Base-by-base conservation (phyloP, 1,284 basidiomycete species). In the Cutaneotrichosporon spelunceum region DNA sequence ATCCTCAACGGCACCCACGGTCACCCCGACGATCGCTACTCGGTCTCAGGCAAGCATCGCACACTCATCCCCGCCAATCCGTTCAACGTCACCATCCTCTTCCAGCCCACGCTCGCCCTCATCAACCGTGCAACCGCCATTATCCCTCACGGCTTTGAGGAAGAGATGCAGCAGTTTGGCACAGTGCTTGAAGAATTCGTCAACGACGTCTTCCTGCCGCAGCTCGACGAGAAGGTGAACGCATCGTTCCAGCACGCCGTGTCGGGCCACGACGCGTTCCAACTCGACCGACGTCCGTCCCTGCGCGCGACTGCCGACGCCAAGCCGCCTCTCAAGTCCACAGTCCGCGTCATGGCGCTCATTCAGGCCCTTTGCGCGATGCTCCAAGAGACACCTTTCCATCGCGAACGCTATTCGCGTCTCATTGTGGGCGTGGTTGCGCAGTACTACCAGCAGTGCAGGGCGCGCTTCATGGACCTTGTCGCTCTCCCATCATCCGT, bases 401-500 rank as follows among this genome's bases (percentile, higher is more conserved):
- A 98, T 71, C 85, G 88, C 62, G 95, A 98, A 75, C 93, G 88
- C 74, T 94, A 97, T 77, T 88, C 91, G 30, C 86, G 92, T n/a
- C 82, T 99, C 42, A 93, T 99, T 64, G 84, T 99, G 26, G 88
- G 90, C n/a, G 89, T 97, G 47, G 89, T 98, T 55, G 91, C 96
- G 39, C 93, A 97, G 75, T 98, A 94, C 76, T 98, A 98, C 73
- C 92, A 96, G 74, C 86, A 89, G 44, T 96, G 93, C 72, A 92
- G 89, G 68, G 88, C 93, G 70, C 84, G 88, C 30, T 98, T 92
- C 78, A 87, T 68, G 85, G 72, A 76, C 50, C 61, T 77, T 11
- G 71, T 69, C 7, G 59, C 67, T 1, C 57, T 68, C n/a, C 26
- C 48, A 5, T 27, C 48, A 19, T 29, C 48, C 3, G 48, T 27